Evolutionary conservation across 1,139 yeast species (phyloP).

Genomic region (Williopsis jadinii): DNA sequence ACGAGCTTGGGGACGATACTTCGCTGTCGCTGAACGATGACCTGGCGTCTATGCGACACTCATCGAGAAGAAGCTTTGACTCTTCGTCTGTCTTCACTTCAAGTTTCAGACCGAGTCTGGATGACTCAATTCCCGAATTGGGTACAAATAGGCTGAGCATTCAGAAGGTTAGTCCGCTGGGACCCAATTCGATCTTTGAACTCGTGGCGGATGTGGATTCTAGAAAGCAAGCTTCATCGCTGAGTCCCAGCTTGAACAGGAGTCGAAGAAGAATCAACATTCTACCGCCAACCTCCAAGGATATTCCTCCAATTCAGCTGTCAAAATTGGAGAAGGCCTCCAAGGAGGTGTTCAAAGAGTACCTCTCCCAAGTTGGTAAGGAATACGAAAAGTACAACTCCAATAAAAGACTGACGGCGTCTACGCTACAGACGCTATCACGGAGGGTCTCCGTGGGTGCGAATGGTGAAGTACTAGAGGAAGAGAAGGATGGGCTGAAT

Average conservation of each 20-base stretch:
- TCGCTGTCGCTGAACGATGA: slow-evolving; percentile 27
- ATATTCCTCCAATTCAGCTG: slow-evolving; percentile 78
- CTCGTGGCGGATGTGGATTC: slow-evolving; percentile 55
- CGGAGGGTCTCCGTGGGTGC: slow-evolving; percentile 18
- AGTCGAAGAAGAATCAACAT: slow-evolving; percentile 34
- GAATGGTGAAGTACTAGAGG: slow-evolving; percentile 9
- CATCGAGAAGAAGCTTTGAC: slow-evolving; percentile 25
- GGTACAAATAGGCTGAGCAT: slow-evolving; percentile 21
- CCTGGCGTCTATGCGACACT: slow-evolving; percentile 12
- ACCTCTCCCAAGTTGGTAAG: slow-evolving; percentile 37
- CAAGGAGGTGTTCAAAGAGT: slow-evolving; percentile 41
- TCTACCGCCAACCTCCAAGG: slow-evolving; percentile 67
- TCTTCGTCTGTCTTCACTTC: slow-evolving; percentile 23
- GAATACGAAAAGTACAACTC: slow-evolving; percentile 49
- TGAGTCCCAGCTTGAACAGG: slow-evolving; percentile 14
- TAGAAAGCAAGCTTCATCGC: slow-evolving; percentile 14
- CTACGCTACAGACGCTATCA: slow-evolving; percentile 29
- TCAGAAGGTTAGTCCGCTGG: slow-evolving; percentile 48
- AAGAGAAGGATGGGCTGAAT: slow-evolving; percentile 11
- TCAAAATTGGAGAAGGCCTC: slow-evolving; percentile 50
- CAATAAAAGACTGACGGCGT: slow-evolving; percentile 32
- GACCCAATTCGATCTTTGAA: slow-evolving; percentile 75
- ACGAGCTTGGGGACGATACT: slow-evolving; percentile 10
- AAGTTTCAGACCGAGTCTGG: slow-evolving; percentile 22
- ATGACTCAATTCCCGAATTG: slow-evolving; percentile 19